A percentile compares a stretch with the other conserved stretches of the same genome.
Conservation (phyloP, 2,329 filamentous ascomycete genomes). For the Colletotrichum sp. region DNA sequence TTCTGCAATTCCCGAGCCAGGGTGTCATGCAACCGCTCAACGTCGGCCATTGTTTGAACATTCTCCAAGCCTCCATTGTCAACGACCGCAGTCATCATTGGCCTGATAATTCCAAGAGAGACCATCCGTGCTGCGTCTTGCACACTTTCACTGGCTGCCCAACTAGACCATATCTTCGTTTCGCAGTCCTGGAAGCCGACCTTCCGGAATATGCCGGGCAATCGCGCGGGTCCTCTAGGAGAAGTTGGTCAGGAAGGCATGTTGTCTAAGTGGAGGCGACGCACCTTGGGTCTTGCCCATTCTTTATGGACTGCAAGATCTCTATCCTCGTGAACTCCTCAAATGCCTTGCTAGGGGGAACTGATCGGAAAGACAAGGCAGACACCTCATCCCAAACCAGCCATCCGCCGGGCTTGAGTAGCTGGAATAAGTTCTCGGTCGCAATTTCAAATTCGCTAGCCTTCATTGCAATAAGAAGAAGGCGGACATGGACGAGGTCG, state of each 20-base stretch:
- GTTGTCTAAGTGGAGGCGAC: not conserved
- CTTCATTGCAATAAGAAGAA: not conserved
- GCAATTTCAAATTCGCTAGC: not conserved
- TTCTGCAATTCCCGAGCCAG: not conserved
- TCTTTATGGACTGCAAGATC: not conserved
- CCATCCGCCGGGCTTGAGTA: not conserved
- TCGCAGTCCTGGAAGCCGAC: not conserved
- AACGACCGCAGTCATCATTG: not conserved
- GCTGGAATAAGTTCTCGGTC: not conserved
- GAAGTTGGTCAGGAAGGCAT: not conserved
- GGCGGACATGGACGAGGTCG: not conserved
- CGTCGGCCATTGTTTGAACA: not conserved
- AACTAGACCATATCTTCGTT: not conserved
- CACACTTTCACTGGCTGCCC: not conserved
- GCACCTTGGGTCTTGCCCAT: not conserved
- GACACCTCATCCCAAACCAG: not conserved
- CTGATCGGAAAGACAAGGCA: not conserved
- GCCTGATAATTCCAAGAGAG: not conserved
- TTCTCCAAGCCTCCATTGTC: not conserved
- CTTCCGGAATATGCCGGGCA: fast-evolving
- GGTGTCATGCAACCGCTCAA: not conserved
- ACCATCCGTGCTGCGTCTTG: not conserved
- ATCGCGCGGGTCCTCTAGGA: not conserved
- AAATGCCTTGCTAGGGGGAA: not conserved
- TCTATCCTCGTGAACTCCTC: not conserved